A percentile compares a stretch with the other conserved stretches of the same genome.
phyloP scores from a whole-genome alignment of 768 basidiomycete genomes.

The Lactarius tabidus region DNA sequence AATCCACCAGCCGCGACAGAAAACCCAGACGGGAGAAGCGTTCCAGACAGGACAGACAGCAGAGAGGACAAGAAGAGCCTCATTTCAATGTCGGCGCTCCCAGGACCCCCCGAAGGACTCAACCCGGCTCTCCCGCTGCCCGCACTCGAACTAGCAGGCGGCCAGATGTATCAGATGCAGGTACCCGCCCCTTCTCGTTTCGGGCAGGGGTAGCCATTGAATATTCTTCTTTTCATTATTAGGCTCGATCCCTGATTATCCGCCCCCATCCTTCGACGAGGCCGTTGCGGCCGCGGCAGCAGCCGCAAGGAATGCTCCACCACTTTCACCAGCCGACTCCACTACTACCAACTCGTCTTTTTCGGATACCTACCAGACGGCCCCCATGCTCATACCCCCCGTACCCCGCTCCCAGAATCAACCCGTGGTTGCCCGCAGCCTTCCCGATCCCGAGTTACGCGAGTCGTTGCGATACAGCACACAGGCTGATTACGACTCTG shows the following conservation, averaged over 20 bases:
- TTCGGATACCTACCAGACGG: slow-evolving; percentile 13
- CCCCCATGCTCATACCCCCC: slow-evolving; percentile 24
- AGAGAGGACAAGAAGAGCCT: slow-evolving; percentile 22
- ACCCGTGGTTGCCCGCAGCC: slow-evolving; percentile 13
- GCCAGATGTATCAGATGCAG: slow-evolving; percentile 33
- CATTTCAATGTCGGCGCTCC: slow-evolving; percentile 25
- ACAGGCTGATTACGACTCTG: slow-evolving; percentile 26
- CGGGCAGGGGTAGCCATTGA: slow-evolving; percentile 5
- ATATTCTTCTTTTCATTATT: slow-evolving; percentile 16
- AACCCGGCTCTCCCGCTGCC: slow-evolving; percentile 20
- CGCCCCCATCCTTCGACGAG: slow-evolving; percentile 74
- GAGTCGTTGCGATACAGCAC: slow-evolving; percentile 25
- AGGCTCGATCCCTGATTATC: slow-evolving; percentile 51
- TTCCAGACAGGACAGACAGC: slow-evolving; percentile 17
- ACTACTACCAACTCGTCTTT: slow-evolving; percentile 17
- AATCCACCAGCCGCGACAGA: slow-evolving; percentile 47
- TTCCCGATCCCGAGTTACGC: slow-evolving; percentile 9
- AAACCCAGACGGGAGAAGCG: slow-evolving; percentile 37
- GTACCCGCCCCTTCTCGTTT: slow-evolving; percentile 25
- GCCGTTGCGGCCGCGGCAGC: slow-evolving; percentile 37
- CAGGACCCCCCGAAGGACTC: slow-evolving; percentile 20
- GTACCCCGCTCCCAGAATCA: slow-evolving; percentile 17
- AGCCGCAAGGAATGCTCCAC: slow-evolving; percentile 10
- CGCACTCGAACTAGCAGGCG: slow-evolving; percentile 18
- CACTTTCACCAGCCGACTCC: slow-evolving; percentile 16